A percentile compares a stretch with the other conserved stretches of the same genome.
These are phyloP conservation scores for Colletotrichum chrysophilum DNA, from an alignment of 2,329 filamentous ascomycete genomes.

Conservation along the genomic window DNA sequence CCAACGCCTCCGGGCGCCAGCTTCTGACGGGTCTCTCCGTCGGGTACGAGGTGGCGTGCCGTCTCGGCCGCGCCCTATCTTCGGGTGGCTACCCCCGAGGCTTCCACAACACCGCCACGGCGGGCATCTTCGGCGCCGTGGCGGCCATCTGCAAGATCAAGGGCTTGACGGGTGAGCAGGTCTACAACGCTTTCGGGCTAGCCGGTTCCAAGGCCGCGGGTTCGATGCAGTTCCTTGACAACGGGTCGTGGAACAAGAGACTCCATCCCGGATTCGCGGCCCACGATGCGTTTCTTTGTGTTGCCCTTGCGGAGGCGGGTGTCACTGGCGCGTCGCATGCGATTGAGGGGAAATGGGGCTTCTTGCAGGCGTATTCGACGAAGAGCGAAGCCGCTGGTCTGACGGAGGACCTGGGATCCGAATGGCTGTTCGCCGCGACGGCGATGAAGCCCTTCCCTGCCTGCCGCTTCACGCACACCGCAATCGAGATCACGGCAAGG, in stretches of 20 bases:
- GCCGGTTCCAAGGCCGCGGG: constrained; percentile 30
- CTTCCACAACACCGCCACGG: constrained; percentile 31
- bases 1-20: not conserved
- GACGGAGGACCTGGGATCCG: constrained; percentile 20
- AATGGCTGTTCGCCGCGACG: constrained; percentile 28
- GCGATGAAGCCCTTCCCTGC: constrained; percentile 28
- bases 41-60: constrained; percentile 31
- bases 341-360: constrained; percentile 28
- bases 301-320: constrained; percentile 28
- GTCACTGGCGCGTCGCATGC: constrained; percentile 26
- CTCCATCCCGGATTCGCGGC: constrained; percentile 32
- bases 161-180: constrained; percentile 19
- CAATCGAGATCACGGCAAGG: constrained; percentile 28
- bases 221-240: constrained; percentile 34
- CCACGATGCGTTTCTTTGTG: constrained; percentile 30
- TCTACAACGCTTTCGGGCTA: constrained; percentile 28
- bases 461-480: constrained; percentile 31
- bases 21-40: constrained; percentile 25
- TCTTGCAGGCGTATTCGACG: constrained; percentile 26
- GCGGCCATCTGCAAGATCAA: constrained; percentile 28
- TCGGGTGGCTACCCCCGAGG: constrained; percentile 28
- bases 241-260: constrained; percentile 32
- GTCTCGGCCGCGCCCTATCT: constrained; percentile 27
- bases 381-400: constrained; percentile 21
- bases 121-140: constrained; percentile 31